Evolutionary conservation across 345 rosid genomes (phyloP).

Genomic region (Linum lewisii): DNA sequence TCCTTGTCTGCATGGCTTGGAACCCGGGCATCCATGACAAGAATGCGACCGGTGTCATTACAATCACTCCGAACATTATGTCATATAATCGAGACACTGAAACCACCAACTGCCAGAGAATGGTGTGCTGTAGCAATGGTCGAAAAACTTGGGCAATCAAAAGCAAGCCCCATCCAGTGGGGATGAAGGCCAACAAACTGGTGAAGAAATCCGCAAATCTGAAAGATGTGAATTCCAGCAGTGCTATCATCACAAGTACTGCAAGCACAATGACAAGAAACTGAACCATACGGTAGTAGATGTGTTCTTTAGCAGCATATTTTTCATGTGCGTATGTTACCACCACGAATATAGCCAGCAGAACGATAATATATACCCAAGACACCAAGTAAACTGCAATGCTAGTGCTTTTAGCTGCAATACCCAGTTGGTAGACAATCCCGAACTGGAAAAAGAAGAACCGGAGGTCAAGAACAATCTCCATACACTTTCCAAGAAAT

Average conservation of each 20-base stretch:
- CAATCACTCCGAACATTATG: not conserved
- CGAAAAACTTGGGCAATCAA: not conserved
- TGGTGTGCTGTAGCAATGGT: not conserved
- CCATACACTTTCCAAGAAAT: not conserved
- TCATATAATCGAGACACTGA: not conserved
- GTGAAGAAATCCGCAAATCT: not conserved
- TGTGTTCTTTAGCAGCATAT: not conserved
- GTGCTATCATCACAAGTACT: not conserved
- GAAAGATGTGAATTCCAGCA: not conserved
- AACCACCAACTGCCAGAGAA: not conserved
- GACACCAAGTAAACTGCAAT: not conserved
- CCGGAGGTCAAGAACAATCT: not conserved
- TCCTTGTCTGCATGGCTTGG: not conserved
- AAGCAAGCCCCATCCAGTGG: not conserved
- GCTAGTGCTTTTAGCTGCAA: not conserved
- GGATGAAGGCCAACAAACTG: not conserved
- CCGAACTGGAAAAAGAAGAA: not conserved
- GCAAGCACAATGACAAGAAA: not conserved
- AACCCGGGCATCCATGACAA: not conserved
- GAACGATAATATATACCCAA: not conserved
- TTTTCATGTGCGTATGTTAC: not conserved
- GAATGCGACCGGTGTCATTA: not conserved
- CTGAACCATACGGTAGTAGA: not conserved
- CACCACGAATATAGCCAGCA: not conserved
- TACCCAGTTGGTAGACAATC: not conserved